Evolutionary conservation across 2,329 filamentous ascomycete genomes (phyloP), one percentile per base, ranked within the genome.

Genomic region (Aureobasidium zeae): DNA sequence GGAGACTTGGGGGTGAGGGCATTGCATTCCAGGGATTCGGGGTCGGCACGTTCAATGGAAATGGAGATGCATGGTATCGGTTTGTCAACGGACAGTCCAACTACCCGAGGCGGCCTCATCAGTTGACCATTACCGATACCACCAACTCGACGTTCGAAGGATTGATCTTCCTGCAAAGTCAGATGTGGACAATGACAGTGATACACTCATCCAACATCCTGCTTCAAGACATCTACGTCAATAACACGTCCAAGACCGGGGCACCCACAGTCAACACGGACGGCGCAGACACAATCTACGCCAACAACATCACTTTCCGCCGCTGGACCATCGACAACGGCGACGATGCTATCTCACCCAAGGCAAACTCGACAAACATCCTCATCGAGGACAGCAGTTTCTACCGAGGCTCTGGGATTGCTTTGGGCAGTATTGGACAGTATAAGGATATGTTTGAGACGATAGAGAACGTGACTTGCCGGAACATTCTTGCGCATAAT

Each of bases 51-150:
- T 58, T 79, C 11, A 66, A 78, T 52, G 75, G 76, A 8, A 78
- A 79, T 52, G 76, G 76, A 2, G 70, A 77, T 51, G 64, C 67
- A 2, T 79, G 75, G 75, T 78, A 79, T 51, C 64, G 73, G 48
- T 72, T 67, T 24, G 51, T 53, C 36, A 55, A 60, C 20, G 61
- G 63, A 11, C 52, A 53, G 9, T 65, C 62, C 22, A 75, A 76
- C 48, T 63, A 70, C 45, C 61, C 67, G 2, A 57, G 66, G 10
- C 64, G 74, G 8, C 73, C 73, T 2, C 70, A 73, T 41, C 63
- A 64, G 7, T 68, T 78, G 50, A 74, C 70, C 13, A 66, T 77
- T 52, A 67, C 60, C 13, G 59, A 63, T 3, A 62, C 72, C 3
- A 69, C 57, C 4, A 69, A 76, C 52, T 69, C 69, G 0, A 54